Evolutionary conservation across 352 stramenopile genomes (phyloP).

Genomic region (Globisporangium parvum): DNA sequence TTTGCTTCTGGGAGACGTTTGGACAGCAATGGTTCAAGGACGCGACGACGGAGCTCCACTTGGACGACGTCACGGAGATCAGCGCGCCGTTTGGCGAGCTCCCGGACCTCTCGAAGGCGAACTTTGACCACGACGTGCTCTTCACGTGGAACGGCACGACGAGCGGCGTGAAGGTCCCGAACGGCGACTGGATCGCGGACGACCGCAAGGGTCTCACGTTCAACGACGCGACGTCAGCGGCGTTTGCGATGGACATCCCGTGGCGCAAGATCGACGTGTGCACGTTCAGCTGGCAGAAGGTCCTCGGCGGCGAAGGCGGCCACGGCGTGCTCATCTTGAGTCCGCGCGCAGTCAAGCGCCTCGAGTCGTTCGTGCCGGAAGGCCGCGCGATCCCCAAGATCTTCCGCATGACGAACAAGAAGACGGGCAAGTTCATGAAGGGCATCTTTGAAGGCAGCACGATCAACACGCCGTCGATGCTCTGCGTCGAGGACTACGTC

Average conservation of each 20-base stretch:
- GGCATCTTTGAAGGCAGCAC: conserved; percentile 98
- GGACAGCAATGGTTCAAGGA: conserved; percentile 96
- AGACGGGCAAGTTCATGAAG: conserved; percentile 91
- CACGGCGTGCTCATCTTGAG: conserved; percentile 97
- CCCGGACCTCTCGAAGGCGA: conserved; percentile 91
- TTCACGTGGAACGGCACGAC: conserved; percentile 99
- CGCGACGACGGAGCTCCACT: conserved; percentile 91
- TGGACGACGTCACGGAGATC: conserved; percentile 93
- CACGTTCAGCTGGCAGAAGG: conserved; percentile 99
- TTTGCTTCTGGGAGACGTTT: conserved; percentile 97
- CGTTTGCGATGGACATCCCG: conserved; percentile 98
- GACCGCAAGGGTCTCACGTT: conserved; percentile 94
- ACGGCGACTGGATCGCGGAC: conserved; percentile 95
- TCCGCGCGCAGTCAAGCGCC: conserved; percentile 93
- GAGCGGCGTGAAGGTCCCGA: conserved; percentile 93
- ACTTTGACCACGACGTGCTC: conserved; percentile 95
- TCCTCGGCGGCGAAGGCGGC: conserved; percentile 96
- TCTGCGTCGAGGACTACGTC: conserved; percentile 99
- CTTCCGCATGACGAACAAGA: conserved; percentile 96
- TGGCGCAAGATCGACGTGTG: conserved; percentile 99
- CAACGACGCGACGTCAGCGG: conserved; percentile 97
- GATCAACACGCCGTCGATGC: conserved; percentile 99
- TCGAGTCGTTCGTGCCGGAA: conserved; percentile 92
- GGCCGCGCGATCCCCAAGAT: conserved; percentile 97
- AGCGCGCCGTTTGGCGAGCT: conserved; percentile 95